These are phyloP conservation scores for Vitellaria paradoxa DNA, from an alignment of 179 eudicot species.

Conservation along the genomic window DNA sequence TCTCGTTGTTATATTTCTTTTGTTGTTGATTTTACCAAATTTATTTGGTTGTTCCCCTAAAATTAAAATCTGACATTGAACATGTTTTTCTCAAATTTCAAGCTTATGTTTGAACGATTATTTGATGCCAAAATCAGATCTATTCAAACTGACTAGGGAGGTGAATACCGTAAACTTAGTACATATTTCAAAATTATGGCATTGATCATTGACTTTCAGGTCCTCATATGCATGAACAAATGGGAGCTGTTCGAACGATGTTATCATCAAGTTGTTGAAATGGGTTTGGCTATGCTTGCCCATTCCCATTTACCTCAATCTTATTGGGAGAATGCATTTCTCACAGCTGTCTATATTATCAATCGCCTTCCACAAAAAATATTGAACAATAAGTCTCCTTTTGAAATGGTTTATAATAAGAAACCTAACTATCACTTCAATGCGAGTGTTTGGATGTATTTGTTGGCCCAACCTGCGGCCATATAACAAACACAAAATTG, in stretches of 20 bases:
- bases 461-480: too few species aligned
- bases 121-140: slow-evolving; percentile 1
- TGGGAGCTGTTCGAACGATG: background rate
- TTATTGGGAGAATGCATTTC: too few species aligned
- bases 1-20: slow-evolving; percentile 5
- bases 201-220: slow-evolving; percentile 12
- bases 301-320: too few species aligned
- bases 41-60: background rate
- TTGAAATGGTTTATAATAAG: too few species aligned
- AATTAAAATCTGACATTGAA: background rate
- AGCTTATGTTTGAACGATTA: background rate
- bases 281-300: background rate
- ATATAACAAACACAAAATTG: too few species aligned
- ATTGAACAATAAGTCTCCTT: too few species aligned
- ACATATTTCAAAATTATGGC: background rate
- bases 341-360: too few species aligned
- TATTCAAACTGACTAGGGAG: slow-evolving; percentile 15
- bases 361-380: too few species aligned
- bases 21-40: slow-evolving; percentile 11
- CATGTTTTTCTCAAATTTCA: background rate
- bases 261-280: background rate
- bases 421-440: too few species aligned
- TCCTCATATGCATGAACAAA: slow-evolving; percentile 16
- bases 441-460: too few species aligned
- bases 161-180: slow-evolving; percentile 2